phyloP scores from a whole-genome alignment of 768 basidiomycete species.

The Sporobolomyces roseus region DNA sequence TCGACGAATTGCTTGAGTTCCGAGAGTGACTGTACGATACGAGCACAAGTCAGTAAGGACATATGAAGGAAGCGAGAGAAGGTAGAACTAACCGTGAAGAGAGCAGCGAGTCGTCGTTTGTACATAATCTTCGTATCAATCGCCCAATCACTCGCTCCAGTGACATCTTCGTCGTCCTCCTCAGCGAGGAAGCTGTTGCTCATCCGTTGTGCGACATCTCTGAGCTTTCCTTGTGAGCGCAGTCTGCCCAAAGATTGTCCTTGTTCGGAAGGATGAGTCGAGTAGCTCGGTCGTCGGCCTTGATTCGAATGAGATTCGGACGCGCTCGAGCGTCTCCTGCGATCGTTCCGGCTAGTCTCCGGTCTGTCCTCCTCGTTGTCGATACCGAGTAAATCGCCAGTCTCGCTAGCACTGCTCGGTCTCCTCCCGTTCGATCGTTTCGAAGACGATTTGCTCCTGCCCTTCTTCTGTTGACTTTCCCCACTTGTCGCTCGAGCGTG shows the following conservation, averaged over 20 bases:
- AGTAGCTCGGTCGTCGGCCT: not conserved
- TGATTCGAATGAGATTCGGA: constrained; percentile 1
- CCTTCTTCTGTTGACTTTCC: not conserved
- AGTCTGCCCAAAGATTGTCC: constrained; percentile 4
- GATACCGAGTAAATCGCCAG: constrained; percentile 40
- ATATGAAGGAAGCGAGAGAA: not conserved
- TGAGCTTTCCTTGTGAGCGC: constrained; percentile 7
- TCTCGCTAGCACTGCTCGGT: constrained; percentile 18
- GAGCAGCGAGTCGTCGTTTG: constrained; percentile 79
- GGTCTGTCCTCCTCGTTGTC: constrained; percentile 47
- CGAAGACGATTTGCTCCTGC: not conserved
- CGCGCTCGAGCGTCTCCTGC: constrained; percentile 11
- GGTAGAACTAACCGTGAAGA: constrained; percentile 65
- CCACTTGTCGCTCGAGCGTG: not conserved
- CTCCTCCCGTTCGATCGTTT: not conserved
- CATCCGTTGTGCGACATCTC: not conserved
- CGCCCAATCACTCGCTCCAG: constrained; percentile 39
- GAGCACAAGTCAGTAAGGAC: too few species aligned
- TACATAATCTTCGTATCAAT: constrained; percentile 42
- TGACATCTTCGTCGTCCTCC: constrained; percentile 8
- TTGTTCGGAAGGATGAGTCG: not conserved
- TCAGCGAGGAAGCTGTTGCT: constrained; percentile 2
- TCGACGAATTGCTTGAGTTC: constrained; percentile 77
- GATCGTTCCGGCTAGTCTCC: constrained; percentile 8
- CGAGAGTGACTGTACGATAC: constrained; percentile 28